Evolutionary conservation across 139 green algal genomes (phyloP).

Genomic region (Tetraselmis striata): DNA sequence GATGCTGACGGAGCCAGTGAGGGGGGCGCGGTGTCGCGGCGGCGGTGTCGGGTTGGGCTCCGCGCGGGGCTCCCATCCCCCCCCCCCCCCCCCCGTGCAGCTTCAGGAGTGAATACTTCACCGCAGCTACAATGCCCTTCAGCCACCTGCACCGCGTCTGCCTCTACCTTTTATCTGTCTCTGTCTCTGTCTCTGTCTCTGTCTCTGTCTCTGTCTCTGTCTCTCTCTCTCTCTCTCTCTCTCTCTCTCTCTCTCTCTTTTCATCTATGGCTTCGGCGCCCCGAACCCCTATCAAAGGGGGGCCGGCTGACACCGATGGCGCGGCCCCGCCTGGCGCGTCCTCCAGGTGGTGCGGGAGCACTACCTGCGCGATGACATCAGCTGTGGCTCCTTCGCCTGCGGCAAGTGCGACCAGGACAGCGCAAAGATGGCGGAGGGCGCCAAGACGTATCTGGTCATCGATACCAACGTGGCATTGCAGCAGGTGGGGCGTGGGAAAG

Average conservation of each 20-base stretch:
- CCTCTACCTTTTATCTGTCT: not conserved
- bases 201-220: too few relatives aligned
- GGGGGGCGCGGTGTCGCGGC: not conserved
- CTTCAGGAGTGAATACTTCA: too few relatives aligned
- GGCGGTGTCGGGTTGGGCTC: too few relatives aligned
- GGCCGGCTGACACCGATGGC: not conserved
- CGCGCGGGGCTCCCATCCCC: too few relatives aligned
- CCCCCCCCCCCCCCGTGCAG: too few relatives aligned
- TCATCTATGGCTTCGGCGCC: too few relatives aligned
- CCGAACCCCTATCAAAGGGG: too few relatives aligned
- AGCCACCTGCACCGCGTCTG: too few relatives aligned
- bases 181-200: too few relatives aligned
- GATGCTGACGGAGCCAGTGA: not conserved
- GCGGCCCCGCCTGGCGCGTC: too few relatives aligned
- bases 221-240: not conserved
- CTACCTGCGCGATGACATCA: conserved; percentile 97
- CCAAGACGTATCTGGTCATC: conserved; percentile 77
- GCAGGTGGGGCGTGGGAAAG: conserved; percentile 55
- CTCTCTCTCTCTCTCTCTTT: conserved; percentile 1
- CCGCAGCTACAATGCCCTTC: too few relatives aligned
- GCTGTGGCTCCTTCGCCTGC: conserved; percentile 56
- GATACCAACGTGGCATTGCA: conserved; percentile 93
- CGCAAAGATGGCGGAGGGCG: conserved; percentile 53
- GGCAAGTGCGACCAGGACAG: conserved; percentile 53
- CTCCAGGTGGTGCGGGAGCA: conserved; percentile 79